phyloP scores from a whole-genome alignment of 805 yeast species.

The Kazachstania martiniae region DNA sequence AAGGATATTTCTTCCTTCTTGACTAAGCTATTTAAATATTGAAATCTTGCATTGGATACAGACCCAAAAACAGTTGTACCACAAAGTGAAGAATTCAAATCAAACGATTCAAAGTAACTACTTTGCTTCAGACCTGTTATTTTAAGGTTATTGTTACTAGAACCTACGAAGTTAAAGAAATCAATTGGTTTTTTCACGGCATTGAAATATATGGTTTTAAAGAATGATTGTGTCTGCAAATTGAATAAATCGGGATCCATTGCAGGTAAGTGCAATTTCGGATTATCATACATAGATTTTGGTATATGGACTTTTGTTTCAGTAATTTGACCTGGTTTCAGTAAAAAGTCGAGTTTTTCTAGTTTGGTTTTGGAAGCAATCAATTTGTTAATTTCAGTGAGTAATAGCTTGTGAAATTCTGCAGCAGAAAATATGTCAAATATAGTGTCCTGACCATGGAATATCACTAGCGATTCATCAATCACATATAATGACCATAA shows the following conservation, averaged over 20 bases:
- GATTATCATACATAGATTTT: conserved; percentile 20
- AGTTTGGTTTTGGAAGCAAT: background rate
- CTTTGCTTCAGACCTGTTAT: background rate
- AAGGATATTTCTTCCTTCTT: conserved; percentile 15
- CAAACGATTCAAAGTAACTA: conserved; percentile 5
- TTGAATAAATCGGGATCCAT: conserved; percentile 15
- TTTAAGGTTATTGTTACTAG: background rate
- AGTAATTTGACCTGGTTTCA: conserved; percentile 1
- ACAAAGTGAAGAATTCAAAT: conserved; percentile 11
- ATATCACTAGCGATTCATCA: conserved; percentile 18
- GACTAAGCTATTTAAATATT: conserved; percentile 8
- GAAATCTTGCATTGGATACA: conserved; percentile 9
- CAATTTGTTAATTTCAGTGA: conserved; percentile 9
- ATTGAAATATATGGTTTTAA: conserved; percentile 16
- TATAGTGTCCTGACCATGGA: conserved; percentile 24
- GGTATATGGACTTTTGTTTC: conserved; percentile 5
- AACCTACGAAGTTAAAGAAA: background rate
- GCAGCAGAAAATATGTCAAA: conserved; percentile 26
- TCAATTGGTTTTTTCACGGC: conserved; percentile 18
- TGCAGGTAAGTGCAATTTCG: conserved; percentile 18
- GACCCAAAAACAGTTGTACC: conserved; percentile 23
- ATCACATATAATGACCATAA: conserved; percentile 21
- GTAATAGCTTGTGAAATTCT: conserved; percentile 18
- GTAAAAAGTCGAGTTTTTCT: conserved; percentile 2
- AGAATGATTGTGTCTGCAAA: conserved; percentile 20